These are phyloP conservation scores for Termitomyces heimii DNA, from an alignment of 768 basidiomycete genomes.

Conservation along the genomic window DNA sequence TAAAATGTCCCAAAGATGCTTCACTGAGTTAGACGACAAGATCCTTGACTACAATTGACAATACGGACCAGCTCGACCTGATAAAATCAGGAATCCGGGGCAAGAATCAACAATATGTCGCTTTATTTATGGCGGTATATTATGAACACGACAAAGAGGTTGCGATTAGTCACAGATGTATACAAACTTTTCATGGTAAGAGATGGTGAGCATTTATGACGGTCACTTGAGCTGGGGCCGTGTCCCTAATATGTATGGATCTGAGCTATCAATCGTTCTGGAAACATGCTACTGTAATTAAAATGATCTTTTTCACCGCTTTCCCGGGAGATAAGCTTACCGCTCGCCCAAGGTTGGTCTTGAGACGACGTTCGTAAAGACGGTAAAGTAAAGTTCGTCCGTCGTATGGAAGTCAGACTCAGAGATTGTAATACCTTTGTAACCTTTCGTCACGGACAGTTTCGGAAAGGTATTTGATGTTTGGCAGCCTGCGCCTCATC, in stretches of 20 bases:
- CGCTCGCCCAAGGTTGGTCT: not conserved
- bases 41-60: slow-evolving; percentile 14
- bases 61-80: slow-evolving; percentile 13
- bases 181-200: not conserved
- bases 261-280: slow-evolving; percentile 27
- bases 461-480: too few species aligned
- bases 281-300: slow-evolving; percentile 19
- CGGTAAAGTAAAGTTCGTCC: not conserved
- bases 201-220: slow-evolving; percentile 9
- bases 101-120: not conserved
- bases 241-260: not conserved
- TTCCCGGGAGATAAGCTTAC: not conserved
- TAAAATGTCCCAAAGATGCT: not conserved
- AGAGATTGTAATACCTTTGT: too few species aligned
- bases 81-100: not conserved
- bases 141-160: slow-evolving; percentile 15
- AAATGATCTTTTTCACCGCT: not conserved
- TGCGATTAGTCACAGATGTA: slow-evolving; percentile 11
- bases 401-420: not conserved
- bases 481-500: too few species aligned
- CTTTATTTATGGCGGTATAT: not conserved
- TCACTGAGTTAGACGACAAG: slow-evolving; percentile 15
- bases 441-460: not conserved
- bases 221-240: slow-evolving; percentile 10
- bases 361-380: slow-evolving; percentile 33